These are phyloP conservation scores for Ganoderma meredithae DNA, from an alignment of 1,284 basidiomycete genomes.

Conservation along the genomic window DNA sequence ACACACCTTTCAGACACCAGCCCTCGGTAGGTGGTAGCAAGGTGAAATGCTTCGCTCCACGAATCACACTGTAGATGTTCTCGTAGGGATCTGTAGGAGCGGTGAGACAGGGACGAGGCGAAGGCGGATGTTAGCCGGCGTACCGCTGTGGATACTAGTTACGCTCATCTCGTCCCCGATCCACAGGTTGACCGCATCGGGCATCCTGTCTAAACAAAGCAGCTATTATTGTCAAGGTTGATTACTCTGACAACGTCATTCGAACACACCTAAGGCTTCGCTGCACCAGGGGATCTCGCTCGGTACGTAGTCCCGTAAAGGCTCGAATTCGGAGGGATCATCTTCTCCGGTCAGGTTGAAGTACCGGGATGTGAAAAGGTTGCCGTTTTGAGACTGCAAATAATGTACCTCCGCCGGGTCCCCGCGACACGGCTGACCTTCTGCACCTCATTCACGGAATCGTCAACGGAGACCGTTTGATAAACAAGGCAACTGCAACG, in stretches of 20 bases:
- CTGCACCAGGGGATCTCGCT: constrained; percentile 76
- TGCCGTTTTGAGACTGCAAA: constrained; percentile 92
- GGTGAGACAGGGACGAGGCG: neutral
- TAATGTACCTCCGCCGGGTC: constrained; percentile 63
- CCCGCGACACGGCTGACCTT: neutral
- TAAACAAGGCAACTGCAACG: neutral
- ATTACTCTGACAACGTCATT: neutral
- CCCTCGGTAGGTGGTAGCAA: constrained; percentile 88
- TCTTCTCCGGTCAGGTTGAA: constrained; percentile 45
- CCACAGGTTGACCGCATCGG: constrained; percentile 94
- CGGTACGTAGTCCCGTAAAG: constrained; percentile 69
- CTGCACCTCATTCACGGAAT: neutral
- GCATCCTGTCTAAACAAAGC: constrained; percentile 56
- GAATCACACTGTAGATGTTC: constrained; percentile 88
- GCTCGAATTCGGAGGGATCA: constrained; percentile 64
- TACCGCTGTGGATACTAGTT: constrained; percentile 89
- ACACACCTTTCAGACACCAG: constrained; percentile 79
- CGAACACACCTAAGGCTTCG: constrained; percentile 73
- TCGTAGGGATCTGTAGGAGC: constrained; percentile 81
- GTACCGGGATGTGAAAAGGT: constrained; percentile 66
- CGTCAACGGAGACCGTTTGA: neutral
- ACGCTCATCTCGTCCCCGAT: constrained; percentile 80
- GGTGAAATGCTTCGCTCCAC: constrained; percentile 86
- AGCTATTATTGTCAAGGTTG: constrained; percentile 12
- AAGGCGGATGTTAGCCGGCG: constrained; percentile 21